Evolutionary conservation across 257 asterid genomes (phyloP).

Genomic region (Solanum etuberosum): DNA sequence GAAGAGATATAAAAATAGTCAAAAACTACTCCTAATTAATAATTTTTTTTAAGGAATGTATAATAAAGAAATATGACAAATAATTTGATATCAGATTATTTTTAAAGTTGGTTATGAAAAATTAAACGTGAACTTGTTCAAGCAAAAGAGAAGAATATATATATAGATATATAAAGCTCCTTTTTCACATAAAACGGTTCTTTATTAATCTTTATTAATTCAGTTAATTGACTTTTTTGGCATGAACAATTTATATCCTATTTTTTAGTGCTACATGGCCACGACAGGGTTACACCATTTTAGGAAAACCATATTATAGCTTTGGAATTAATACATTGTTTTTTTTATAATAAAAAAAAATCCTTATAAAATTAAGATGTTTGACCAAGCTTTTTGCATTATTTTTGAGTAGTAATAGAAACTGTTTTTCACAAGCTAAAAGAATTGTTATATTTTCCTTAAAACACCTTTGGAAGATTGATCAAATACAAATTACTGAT

Average conservation of each 20-base stretch:
- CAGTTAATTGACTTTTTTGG: background rate
- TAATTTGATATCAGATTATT: background rate
- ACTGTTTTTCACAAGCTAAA: no score
- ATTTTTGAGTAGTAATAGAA: no score
- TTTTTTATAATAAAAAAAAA: no score
- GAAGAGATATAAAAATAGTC: no score
- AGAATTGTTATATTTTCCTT: background rate
- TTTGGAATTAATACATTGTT: background rate
- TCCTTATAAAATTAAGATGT: background rate
- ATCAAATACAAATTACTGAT: background rate
- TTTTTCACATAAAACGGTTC: background rate
- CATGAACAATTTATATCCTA: background rate
- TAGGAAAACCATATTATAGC: background rate
- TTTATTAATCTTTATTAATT: background rate
- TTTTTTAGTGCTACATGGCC: background rate
- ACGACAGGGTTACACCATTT: background rate
- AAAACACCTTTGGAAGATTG: background rate
- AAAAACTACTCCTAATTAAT: background rate
- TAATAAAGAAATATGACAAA: background rate
- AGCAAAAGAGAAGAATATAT: background rate
- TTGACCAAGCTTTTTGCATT: no score
- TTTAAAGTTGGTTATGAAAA: background rate
- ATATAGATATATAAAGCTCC: background rate
- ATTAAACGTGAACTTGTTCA: background rate
- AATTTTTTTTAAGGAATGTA: background rate